Percentiles rank a stretch among this genome's conserved stretches.
Evolutionary conservation across 768 basidiomycete species (phyloP).

Genomic region (Coprinopsis marcescibilis): DNA sequence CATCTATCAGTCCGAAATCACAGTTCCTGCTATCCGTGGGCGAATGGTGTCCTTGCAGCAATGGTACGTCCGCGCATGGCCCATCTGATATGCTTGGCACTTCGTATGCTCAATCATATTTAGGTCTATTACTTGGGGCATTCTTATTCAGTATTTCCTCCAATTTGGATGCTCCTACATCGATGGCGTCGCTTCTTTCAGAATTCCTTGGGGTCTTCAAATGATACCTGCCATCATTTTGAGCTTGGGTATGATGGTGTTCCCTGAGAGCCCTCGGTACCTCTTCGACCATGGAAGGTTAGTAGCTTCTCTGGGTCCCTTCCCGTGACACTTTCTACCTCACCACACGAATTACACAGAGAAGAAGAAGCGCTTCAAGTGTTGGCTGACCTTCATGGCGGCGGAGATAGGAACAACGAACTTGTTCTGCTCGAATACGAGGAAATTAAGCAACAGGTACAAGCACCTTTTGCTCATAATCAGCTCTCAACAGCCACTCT

Average conservation of each 20-base stretch:
- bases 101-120: background rate
- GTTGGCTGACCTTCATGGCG: conserved; percentile 69
- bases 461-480: no score
- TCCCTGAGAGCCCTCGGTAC: conserved; percentile 72
- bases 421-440: conserved; percentile 66
- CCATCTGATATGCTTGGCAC: background rate
- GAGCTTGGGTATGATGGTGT: conserved; percentile 57
- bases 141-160: conserved; percentile 69
- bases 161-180: conserved; percentile 75
- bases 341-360: conserved; percentile 16
- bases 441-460: conserved; percentile 59
- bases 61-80: conserved; percentile 32
- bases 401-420: conserved; percentile 49
- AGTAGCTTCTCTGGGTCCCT: conserved; percentile 9
- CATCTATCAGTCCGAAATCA: conserved; percentile 71
- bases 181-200: conserved; percentile 64
- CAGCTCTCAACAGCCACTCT: no score
- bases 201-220: conserved; percentile 77
- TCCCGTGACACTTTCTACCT: background rate
- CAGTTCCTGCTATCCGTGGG: conserved; percentile 66
- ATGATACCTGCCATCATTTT: conserved; percentile 73
- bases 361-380: conserved; percentile 64
- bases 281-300: conserved; percentile 57
- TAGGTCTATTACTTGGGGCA: conserved; percentile 71
- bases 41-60: conserved; percentile 74